Percentiles rank a stretch among this genome's conserved stretches.
phyloP scores from a whole-genome alignment of 805 yeast species.

The Zygosaccharomyces bisporus region DNA sequence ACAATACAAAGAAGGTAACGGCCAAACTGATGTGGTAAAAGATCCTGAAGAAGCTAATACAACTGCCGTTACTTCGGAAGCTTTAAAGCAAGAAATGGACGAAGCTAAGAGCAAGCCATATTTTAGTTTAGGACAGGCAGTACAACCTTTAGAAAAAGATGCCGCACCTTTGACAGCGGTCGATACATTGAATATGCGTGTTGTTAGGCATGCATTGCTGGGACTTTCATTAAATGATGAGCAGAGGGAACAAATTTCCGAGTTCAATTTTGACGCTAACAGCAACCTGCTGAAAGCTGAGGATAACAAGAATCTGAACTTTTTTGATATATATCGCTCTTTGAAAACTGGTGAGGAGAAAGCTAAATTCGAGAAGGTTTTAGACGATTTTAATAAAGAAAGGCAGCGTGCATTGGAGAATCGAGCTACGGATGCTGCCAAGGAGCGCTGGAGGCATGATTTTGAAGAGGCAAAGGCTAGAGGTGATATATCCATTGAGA shows the following conservation, averaged over 20 bases:
- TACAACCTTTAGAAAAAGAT: slow-evolving; percentile 51
- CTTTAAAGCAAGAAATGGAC: background rate
- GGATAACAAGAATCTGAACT: slow-evolving; percentile 43
- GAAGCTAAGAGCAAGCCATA: slow-evolving; percentile 1
- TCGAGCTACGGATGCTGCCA: slow-evolving; percentile 79
- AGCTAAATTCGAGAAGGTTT: slow-evolving; percentile 55
- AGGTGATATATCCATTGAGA: slow-evolving; percentile 53
- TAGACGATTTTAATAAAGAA: slow-evolving; percentile 67
- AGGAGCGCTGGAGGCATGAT: slow-evolving; percentile 82
- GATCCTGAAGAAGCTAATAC: background rate
- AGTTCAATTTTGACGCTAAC: slow-evolving; percentile 38
- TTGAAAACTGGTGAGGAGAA: slow-evolving; percentile 48
- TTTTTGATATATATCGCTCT: slow-evolving; percentile 59
- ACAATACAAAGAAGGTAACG: background rate
- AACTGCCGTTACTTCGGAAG: background rate
- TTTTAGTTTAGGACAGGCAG: slow-evolving; percentile 23
- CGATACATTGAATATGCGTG: slow-evolving; percentile 71
- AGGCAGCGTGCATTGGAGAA: slow-evolving; percentile 74
- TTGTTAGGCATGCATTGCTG: slow-evolving; percentile 68
- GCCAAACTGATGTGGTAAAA: background rate
- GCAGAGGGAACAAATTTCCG: slow-evolving; percentile 31
- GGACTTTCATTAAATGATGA: slow-evolving; percentile 41
- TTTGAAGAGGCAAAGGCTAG: slow-evolving; percentile 61
- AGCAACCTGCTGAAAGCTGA: slow-evolving; percentile 34
- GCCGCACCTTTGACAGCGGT: slow-evolving; percentile 58